Evolutionary conservation across 352 stramenopile species (phyloP), one percentile per base, ranked within the genome.

Genomic region (Phytopythium litorale): DNA sequence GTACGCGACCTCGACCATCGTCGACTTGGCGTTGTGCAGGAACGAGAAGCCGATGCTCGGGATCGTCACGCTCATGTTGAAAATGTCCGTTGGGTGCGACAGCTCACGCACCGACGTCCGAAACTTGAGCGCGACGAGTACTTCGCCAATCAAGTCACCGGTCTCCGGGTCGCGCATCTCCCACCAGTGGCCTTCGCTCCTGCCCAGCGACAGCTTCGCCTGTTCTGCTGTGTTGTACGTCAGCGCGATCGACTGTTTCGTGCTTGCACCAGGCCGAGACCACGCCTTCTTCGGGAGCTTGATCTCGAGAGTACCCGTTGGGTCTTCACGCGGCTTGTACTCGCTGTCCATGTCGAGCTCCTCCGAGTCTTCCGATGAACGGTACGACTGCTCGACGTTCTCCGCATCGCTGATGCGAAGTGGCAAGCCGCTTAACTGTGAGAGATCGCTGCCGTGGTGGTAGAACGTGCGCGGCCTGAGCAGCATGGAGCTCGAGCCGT

Each of bases 1-100:
- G 62, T 94, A 96, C 33, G 87, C 87, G n/a, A 96, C 87, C 75
- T 96, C 87, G 12, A 96, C 75, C 66, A 94, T 79, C 43, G 53
- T 91, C 5, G 83, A 89, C 62, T 87, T 94, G 1, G 81, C 76
- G 60, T 92, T 94, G 65, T 96, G 85, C 32, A 96, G 65, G 54
- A 96, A 94, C 4, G 87, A 91, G 7, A 94, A 60, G 0, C 83
- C 87, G 13, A 96, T 76, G 45, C 87, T 96, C 32, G 87, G 86
- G 43, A 96, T 86, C 18, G 80, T 82, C 30, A 90, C 73, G 43
- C 83, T 89, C 46, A 94, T 66, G 55, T 89, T 91, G 65, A 92
- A 81, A 35, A 91, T 82, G 15, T 86, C 70, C 0, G 78, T 79
- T 37, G 79, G 68, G 23, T 88, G 56, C 1, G 73, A 74, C 35